Evolutionary conservation across 192 early-diverging fungal genomes (phyloP), one percentile per base, ranked within the genome.

Genomic region (Backusella parvicylindrica): DNA sequence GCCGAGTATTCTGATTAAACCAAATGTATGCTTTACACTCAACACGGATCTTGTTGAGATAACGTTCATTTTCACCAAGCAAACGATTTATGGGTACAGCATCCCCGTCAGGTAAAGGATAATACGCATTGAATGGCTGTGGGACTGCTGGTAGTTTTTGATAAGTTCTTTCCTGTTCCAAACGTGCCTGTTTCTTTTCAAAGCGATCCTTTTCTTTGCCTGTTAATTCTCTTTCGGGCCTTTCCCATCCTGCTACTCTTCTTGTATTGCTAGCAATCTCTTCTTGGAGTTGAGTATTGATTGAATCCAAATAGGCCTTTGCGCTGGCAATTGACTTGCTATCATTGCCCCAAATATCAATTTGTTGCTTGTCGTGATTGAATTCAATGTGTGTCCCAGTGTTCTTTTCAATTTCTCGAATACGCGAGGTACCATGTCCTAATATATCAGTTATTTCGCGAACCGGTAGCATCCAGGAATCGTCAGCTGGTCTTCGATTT

Each of bases 341-440:
- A 28, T n/a, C 43, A 13, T 70, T 35, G 3, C 83, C 83, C 83
- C 83, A 84, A 2, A 84, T 72, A 70, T 84, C 83, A 40, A 84
- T 81, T 77, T 81, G 77, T 70, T 81, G 68, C 23, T 71, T 56
- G 2, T 16, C 32, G 7, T 77, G 49, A 64, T 84, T 84, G 50
- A 77, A 81, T 33, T 36, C 21, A 40, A 84, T 65, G 31, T 69
- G 73, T 1, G 77, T 70, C 2, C 64, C 66, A 0, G 80, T 84
- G 2, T 31, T 64, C 4, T 71, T 36, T 38, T 64, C 68, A 18
- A 84, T 83, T 26, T 53, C 68, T 26, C 71, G 30, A 26, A 82
- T 26, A 35, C 72, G 68, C 50, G 13, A 28, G 37, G 32, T 68
- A 30, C 41, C 32, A 11, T 18, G 30, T 47, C 83, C 83, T 3